Evolutionary conservation across 352 stramenopile genomes (phyloP), one percentile per base, ranked within the genome.

Genomic region (Globisporangium cederbergense): DNA sequence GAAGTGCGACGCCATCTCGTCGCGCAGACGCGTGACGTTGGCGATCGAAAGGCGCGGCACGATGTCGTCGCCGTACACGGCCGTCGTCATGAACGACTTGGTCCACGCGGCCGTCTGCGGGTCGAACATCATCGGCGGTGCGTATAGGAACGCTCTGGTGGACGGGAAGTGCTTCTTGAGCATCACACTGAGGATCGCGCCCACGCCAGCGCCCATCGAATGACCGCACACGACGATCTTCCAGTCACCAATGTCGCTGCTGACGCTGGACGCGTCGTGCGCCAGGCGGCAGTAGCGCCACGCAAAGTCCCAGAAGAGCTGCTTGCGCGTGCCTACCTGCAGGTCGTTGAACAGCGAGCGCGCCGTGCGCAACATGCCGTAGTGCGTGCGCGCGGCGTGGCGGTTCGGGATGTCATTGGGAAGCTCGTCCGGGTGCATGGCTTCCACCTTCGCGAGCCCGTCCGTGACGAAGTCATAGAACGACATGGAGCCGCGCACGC

Each of bases 391-490:
- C 2, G 83, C 88, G 6, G 72, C 56, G 25, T 80, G 66, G 9
- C 64, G 62, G 63, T 86, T 74, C 7, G 83, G 78, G 28, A 88
- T 66, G 49, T 88, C 77, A 6, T 66, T 62, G 4, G 80, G 82
- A 7, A 89, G 67, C 59, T 91, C 82, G 16, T 72, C 65, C 0
- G 78, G 68, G 1, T 81, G 67, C 81, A 93, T 90, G 40, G 66
- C 62, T 25, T 88, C 78, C 30, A 89, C 84, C 43, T 89, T 74
- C 5, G 78, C 81, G 61, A 93, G 73, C 1, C 78, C 78, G 60
- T 93, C 82, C 22, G 84, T 93, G 47, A 90, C 71, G 65, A 90
- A 89, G 66, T 93, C 81, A 65, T 91, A 88, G 60, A 90, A 93
- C 36, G 78, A 89, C 62, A 93, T 75, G 53, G 75, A 88, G n/a